Conservation (phyloP, 106 monocot genomes). For the Dioscorea alata region DNA sequence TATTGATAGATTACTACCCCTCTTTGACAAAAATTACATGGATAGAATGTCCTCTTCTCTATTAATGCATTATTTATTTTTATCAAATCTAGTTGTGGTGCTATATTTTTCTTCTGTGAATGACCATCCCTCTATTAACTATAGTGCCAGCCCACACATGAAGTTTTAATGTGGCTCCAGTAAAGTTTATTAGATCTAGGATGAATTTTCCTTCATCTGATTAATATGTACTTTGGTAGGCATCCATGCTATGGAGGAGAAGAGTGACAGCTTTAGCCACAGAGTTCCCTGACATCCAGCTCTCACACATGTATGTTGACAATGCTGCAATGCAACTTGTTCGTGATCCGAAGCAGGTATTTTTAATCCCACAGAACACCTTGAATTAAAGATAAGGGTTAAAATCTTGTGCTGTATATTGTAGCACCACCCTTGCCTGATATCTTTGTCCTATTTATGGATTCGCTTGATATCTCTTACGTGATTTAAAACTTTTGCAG, state of each 20-base stretch:
- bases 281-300: conserved; percentile 74
- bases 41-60: too few relatives aligned
- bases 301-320: conserved; percentile 97
- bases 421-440: too few relatives aligned
- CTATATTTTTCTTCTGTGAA: neutral
- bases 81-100: too few relatives aligned
- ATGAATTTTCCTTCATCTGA: neutral
- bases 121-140: neutral
- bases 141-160: too few relatives aligned
- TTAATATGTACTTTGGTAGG: conserved; percentile 25
- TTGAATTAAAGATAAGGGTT: neutral
- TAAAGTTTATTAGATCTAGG: too few relatives aligned
- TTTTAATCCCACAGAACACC: neutral
- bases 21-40: too few relatives aligned
- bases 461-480: too few relatives aligned
- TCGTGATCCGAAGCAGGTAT: conserved; percentile 89
- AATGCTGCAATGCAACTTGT: conserved; percentile 98
- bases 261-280: conserved; percentile 45
- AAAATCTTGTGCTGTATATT: neutral
- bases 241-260: conserved; percentile 91
- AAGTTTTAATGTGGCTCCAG: too few relatives aligned
- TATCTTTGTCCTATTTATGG: too few relatives aligned
- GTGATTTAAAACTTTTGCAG: conserved; percentile 25
- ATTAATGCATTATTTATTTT: too few relatives aligned
- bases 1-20: too few relatives aligned